Evolutionary conservation across 352 stramenopile genomes (phyloP).

Genomic region (Phytophthora aleatoria): DNA sequence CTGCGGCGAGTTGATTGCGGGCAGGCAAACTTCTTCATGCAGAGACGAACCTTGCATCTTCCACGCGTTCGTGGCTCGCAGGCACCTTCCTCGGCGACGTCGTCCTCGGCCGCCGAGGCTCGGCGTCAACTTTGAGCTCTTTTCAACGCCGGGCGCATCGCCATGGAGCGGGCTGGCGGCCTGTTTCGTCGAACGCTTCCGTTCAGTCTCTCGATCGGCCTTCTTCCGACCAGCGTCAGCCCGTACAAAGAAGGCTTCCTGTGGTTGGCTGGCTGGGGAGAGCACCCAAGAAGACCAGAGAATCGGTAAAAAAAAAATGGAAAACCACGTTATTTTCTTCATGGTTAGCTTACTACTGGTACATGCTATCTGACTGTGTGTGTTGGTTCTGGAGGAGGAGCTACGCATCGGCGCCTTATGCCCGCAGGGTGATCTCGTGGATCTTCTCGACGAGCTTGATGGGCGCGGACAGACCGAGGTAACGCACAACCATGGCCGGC

Average conservation of each 20-base stretch:
- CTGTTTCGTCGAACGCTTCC: constrained; percentile 15
- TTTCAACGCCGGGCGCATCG: constrained; percentile 3
- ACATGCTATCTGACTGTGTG: constrained; percentile 33
- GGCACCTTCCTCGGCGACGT: not conserved
- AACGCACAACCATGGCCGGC: constrained; percentile 71
- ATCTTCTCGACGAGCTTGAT: constrained; percentile 89
- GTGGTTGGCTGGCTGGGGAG: not conserved
- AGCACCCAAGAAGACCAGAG: not conserved
- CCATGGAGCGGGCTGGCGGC: constrained; percentile 5
- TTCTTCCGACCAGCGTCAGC: constrained; percentile 27
- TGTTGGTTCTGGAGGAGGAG: constrained; percentile 12
- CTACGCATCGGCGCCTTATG: constrained; percentile 22
- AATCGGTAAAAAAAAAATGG: constrained; percentile 4
- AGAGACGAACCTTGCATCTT: not conserved
- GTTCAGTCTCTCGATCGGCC: constrained; percentile 26
- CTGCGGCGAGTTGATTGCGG: not conserved
- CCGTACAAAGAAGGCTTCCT: not conserved
- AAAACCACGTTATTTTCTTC: constrained; percentile 18
- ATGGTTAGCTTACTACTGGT: constrained; percentile 33
- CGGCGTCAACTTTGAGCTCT: not conserved
- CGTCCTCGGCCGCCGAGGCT: not conserved
- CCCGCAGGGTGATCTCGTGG: constrained; percentile 38
- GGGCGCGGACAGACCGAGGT: constrained; percentile 72
- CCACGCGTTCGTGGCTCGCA: not conserved
- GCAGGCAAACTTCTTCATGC: not conserved